Percentiles rank a stretch among this genome's conserved stretches.
Evolutionary conservation across 2,329 filamentous ascomycete species (phyloP).

Genomic region (Talaromyces funiculosus): DNA sequence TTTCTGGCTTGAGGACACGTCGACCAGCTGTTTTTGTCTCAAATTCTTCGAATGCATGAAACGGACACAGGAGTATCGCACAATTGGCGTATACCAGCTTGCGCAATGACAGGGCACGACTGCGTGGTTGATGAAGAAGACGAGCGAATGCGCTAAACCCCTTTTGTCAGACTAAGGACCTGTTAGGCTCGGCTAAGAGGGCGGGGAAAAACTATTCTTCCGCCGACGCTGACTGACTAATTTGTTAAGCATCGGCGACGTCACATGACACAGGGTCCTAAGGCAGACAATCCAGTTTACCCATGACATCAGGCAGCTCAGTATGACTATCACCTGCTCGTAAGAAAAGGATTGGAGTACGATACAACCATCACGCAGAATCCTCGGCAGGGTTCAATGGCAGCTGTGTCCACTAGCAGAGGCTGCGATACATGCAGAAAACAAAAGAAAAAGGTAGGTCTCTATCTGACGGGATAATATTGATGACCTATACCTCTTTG

Average conservation of each 20-base stretch:
- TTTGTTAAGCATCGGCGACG: too few species aligned
- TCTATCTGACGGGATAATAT: neutral
- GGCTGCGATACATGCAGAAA: slow-evolving; percentile 1
- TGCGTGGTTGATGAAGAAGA: neutral
- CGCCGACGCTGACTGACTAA: neutral
- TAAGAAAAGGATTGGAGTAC: neutral
- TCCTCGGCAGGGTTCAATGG: too few species aligned
- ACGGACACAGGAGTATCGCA: neutral
- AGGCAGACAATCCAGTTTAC: neutral
- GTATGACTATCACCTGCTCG: neutral
- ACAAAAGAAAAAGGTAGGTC: slow-evolving; percentile 2
- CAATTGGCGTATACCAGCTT: neutral
- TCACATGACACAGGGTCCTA: neutral
- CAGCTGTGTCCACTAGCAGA: neutral
- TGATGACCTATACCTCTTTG: neutral
- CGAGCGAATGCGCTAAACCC: neutral
- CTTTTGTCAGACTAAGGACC: neutral
- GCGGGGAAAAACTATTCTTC: slow-evolving; percentile 1
- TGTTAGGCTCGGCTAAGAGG: neutral
- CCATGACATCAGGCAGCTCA: neutral
- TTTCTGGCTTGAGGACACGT: slow-evolving; percentile 5
- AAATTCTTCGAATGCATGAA: too few species aligned
- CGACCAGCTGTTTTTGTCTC: neutral
- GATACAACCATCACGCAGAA: too few species aligned
- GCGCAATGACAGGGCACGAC: neutral